phyloP scores from a whole-genome alignment of 495 filamentous ascomycete genomes.

The Paragyromitra xinjiangensis region DNA sequence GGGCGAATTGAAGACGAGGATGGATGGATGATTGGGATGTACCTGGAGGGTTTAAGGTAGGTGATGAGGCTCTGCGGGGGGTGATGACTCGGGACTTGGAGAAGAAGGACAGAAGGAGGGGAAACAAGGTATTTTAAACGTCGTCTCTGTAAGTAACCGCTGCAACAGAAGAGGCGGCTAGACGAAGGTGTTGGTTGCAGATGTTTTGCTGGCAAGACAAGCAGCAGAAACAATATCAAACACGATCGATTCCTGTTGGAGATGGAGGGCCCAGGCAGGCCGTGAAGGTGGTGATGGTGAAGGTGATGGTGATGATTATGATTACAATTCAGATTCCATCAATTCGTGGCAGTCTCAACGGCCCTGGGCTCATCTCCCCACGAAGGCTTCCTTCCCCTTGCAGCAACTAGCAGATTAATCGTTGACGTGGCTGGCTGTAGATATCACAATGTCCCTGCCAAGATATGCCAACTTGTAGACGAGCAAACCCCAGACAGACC shows the following conservation, averaged over 20 bases:
- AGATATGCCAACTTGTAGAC: neutral
- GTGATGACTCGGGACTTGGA: neutral
- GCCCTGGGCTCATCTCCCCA: neutral
- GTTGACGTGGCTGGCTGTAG: slow-evolving; percentile 36
- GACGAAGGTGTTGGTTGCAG: neutral
- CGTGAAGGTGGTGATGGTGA: neutral
- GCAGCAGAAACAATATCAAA: neutral
- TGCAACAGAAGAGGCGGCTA: neutral
- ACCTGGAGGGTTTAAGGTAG: neutral
- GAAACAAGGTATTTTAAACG: slow-evolving; percentile 15
- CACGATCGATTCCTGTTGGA: neutral
- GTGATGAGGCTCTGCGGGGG: slow-evolving; percentile 26
- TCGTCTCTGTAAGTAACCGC: neutral
- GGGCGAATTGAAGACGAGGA: neutral
- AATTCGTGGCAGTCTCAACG: neutral
- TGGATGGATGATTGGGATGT: neutral
- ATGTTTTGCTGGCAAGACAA: slow-evolving; percentile 18
- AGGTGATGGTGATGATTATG: neutral
- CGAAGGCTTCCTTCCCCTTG: slow-evolving; percentile 7
- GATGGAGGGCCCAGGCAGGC: neutral
- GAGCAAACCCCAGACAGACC: neutral
- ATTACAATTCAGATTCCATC: neutral
- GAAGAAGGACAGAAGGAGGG: neutral
- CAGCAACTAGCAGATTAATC: slow-evolving; percentile 17
- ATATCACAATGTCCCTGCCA: neutral